Evolutionary conservation across 768 basidiomycete genomes (phyloP).

Genomic region (Leccinum uliginosum): DNA sequence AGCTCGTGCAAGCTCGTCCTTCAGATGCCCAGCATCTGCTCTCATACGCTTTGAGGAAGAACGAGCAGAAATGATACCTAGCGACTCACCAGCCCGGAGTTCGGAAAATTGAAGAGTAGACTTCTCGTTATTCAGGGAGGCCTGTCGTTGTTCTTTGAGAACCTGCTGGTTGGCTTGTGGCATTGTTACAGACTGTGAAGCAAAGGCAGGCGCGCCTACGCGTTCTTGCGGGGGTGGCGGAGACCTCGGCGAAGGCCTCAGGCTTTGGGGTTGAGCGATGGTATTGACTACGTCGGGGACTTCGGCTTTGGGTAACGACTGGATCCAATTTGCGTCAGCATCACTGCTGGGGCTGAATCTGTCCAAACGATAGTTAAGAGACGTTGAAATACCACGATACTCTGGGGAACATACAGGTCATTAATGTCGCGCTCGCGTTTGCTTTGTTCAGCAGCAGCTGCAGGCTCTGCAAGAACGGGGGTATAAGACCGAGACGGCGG

Average conservation of each 20-base stretch:
- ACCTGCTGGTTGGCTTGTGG: neutral
- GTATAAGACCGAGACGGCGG: slow-evolving; percentile 49
- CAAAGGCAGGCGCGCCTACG: slow-evolving; percentile 1
- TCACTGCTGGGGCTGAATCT: slow-evolving; percentile 44
- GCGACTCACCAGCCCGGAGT: slow-evolving; percentile 28
- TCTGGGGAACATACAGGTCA: slow-evolving; percentile 58
- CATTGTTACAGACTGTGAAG: neutral
- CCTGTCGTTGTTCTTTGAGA: slow-evolving; percentile 16
- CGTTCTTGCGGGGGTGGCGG: slow-evolving; percentile 15
- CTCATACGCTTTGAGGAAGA: neutral
- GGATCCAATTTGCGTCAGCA: slow-evolving; percentile 51
- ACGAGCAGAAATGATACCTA: neutral
- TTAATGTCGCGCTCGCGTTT: slow-evolving; percentile 45
- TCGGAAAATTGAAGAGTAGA: slow-evolving; percentile 26
- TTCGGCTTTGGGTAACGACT: slow-evolving; percentile 48
- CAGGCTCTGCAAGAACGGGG: slow-evolving; percentile 43
- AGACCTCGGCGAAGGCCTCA: slow-evolving; percentile 13
- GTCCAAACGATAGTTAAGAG: slow-evolving; percentile 8
- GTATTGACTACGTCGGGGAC: slow-evolving; percentile 23
- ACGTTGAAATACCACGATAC: neutral
- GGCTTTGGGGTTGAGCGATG: slow-evolving; percentile 28
- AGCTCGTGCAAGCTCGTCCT: slow-evolving; percentile 19
- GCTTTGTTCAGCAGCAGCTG: slow-evolving; percentile 34
- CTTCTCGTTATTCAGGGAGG: slow-evolving; percentile 26
- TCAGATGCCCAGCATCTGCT: slow-evolving; percentile 20